These are phyloP conservation scores for Trichoderma endophyticum DNA, from an alignment of 2,329 filamentous ascomycete species.

Conservation along the genomic window DNA sequence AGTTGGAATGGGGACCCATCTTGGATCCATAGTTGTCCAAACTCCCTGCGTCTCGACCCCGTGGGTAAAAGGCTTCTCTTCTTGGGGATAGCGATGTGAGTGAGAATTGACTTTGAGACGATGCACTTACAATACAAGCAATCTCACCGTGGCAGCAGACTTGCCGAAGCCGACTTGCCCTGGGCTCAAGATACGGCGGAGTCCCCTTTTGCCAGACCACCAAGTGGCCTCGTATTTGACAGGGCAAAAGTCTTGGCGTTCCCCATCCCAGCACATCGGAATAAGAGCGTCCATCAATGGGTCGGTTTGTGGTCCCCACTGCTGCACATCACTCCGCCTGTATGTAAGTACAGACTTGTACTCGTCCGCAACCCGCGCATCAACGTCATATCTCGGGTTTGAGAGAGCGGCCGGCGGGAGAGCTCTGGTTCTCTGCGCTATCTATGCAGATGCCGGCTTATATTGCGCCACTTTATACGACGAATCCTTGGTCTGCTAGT, in stretches of 20 bases:
- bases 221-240: constrained; percentile 18
- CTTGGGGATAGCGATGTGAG: neutral
- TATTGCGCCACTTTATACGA: neutral
- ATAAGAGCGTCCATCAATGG: constrained; percentile 15
- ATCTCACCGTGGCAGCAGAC: neutral
- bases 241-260: constrained; percentile 2
- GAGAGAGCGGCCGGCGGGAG: neutral
- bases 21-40: constrained; percentile 3
- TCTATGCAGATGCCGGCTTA: neutral
- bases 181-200: neutral
- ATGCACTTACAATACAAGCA: neutral
- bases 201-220: constrained; percentile 16
- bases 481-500: neutral
- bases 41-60: neutral
- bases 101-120: constrained; percentile 1
- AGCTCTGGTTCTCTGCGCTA: neutral
- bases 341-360: neutral
- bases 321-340: constrained; percentile 12
- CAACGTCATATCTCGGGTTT: neutral
- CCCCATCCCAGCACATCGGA: constrained; percentile 12
- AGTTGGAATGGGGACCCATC: neutral
- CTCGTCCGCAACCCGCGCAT: neutral
- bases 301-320: constrained; percentile 5
- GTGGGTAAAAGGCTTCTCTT: neutral
- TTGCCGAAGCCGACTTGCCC: neutral